phyloP scores from a whole-genome alignment of 495 filamentous ascomycete species.

The Penicillium paxilli region DNA sequence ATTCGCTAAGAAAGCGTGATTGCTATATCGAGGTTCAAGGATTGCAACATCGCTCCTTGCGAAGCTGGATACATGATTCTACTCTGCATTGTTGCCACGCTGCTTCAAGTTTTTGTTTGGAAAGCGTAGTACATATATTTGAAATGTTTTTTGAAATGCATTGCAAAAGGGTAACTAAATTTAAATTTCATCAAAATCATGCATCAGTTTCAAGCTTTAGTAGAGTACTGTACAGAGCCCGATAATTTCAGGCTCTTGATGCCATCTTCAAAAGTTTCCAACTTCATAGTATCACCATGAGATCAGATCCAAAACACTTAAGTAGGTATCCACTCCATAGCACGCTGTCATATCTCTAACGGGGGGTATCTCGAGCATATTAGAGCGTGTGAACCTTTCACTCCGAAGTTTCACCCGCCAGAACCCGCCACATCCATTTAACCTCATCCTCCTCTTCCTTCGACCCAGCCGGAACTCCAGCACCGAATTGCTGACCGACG shows the following conservation, averaged over 20 bases:
- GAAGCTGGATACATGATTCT: not conserved
- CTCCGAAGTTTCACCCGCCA: constrained; percentile 29
- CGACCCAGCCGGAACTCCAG: constrained; percentile 40
- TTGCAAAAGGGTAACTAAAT: too few relatives aligned
- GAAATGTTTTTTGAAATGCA: too few relatives aligned
- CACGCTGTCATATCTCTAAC: not conserved
- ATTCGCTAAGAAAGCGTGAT: constrained; percentile 54
- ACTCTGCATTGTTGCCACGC: not conserved
- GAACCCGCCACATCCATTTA: constrained; percentile 45
- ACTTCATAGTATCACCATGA: too few relatives aligned
- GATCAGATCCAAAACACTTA: too few relatives aligned
- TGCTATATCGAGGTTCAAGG: too few relatives aligned
- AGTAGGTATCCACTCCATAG: too few relatives aligned
- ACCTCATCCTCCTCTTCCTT: constrained; percentile 45
- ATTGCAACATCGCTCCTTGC: not conserved
- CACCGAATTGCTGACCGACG: constrained; percentile 77
- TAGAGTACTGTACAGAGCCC: constrained; percentile 30
- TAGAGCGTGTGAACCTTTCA: constrained; percentile 3
- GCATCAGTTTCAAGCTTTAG: constrained; percentile 16
- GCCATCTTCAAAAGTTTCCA: constrained; percentile 17
- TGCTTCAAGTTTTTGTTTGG: too few relatives aligned
- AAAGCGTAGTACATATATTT: too few relatives aligned
- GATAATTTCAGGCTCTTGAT: constrained; percentile 21
- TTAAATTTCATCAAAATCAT: constrained; percentile 11
- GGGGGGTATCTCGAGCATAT: constrained; percentile 21